Percentiles rank a stretch among this genome's conserved stretches.
phyloP scores from a whole-genome alignment of 2,329 filamentous ascomycete genomes.

The Zopfia rhizophila region DNA sequence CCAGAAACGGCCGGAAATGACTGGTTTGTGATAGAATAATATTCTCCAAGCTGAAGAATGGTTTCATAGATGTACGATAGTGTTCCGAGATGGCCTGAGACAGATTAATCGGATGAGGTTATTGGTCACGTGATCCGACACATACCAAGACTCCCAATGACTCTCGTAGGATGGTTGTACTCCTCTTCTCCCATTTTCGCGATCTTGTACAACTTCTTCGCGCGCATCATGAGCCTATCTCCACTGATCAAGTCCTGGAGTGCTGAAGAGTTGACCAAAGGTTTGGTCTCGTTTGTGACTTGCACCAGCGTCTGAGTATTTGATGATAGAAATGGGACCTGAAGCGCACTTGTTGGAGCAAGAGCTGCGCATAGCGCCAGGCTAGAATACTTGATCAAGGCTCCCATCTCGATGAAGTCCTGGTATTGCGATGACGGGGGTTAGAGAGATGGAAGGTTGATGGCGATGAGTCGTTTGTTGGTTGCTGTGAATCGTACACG shows the following conservation, averaged over 20 bases:
- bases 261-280: slow-evolving; percentile 45
- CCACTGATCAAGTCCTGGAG: slow-evolving; percentile 49
- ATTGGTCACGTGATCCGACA: slow-evolving; percentile 30
- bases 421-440: no score
- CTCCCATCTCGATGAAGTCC: no score
- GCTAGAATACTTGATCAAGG: slow-evolving; percentile 30
- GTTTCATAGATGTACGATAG: slow-evolving; percentile 52
- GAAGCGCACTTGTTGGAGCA: slow-evolving; percentile 37
- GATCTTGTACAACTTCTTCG: slow-evolving; percentile 52
- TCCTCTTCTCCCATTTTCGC: slow-evolving; percentile 55
- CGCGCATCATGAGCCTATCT: slow-evolving; percentile 42
- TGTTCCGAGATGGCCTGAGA: slow-evolving; percentile 45
- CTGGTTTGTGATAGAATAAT: slow-evolving; percentile 53
- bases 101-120: background rate
- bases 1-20: slow-evolving; percentile 49
- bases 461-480: no score
- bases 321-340: slow-evolving; percentile 42
- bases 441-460: no score
- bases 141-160: slow-evolving; percentile 50
- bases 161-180: slow-evolving; percentile 56
- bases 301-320: slow-evolving; percentile 36
- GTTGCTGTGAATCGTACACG: no score
- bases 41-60: slow-evolving; percentile 49
- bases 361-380: slow-evolving; percentile 42
- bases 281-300: slow-evolving; percentile 36